These are phyloP conservation scores for Naumovozyma castellii DNA, from an alignment of 805 yeast genomes.

Conservation along the genomic window DNA sequence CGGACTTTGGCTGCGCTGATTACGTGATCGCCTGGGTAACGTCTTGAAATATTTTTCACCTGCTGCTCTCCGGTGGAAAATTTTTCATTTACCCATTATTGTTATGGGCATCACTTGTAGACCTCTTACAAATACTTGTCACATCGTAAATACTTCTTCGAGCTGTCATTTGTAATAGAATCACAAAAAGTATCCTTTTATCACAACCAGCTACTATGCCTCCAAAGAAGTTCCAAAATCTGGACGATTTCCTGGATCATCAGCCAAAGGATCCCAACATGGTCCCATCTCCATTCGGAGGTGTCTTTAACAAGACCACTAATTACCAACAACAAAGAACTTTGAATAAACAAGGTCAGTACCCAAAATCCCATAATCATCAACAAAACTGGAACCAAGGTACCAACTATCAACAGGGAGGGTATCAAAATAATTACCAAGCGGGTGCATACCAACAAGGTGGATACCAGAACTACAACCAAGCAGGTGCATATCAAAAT, in stretches of 20 bases:
- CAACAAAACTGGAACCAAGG: conserved; percentile 14
- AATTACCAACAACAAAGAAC: conserved; percentile 19
- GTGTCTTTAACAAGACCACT: conserved; percentile 18
- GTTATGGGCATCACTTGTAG: too few species aligned
- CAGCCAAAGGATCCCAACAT: conserved; percentile 24
- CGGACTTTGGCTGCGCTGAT: too few species aligned
- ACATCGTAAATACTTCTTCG: too few species aligned
- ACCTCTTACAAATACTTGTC: too few species aligned
- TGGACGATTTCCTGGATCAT: conserved; percentile 23
- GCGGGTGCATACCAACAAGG: conserved; percentile 8
- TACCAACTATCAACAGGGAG: conserved; percentile 12
- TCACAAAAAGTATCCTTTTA: too few species aligned
- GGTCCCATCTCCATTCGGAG: conserved; percentile 29
- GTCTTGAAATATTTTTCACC: neutral
- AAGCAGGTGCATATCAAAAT: conserved; percentile 8
- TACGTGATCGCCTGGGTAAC: neutral
- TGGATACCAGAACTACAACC: conserved; percentile 7
- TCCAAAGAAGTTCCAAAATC: conserved; percentile 27
- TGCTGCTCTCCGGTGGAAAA: neutral
- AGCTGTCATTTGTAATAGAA: too few species aligned
- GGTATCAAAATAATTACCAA: conserved; percentile 6
- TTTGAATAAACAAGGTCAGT: conserved; percentile 8
- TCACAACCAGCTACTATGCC: too few species aligned
- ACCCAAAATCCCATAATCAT: conserved; percentile 4
- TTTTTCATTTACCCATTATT: too few species aligned